Evolutionary conservation across 2,329 filamentous ascomycete genomes (phyloP).

Genomic region (Dactylellina sp.): DNA sequence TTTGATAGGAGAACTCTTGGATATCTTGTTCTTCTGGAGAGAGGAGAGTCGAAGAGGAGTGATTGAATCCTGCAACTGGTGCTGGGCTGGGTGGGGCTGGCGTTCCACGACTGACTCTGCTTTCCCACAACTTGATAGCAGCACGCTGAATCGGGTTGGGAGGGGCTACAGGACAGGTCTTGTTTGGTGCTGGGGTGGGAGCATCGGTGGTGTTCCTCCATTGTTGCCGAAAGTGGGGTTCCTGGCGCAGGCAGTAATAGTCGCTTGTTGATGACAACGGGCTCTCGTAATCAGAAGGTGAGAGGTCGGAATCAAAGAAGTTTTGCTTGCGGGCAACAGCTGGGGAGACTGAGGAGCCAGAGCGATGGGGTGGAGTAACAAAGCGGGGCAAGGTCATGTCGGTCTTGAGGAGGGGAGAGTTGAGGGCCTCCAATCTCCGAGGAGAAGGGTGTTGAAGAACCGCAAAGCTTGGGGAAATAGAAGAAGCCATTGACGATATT

Average conservation of each 20-base stretch:
- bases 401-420: constrained; percentile 49
- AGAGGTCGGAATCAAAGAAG: constrained; percentile 45
- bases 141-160: constrained; percentile 38
- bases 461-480: constrained; percentile 38
- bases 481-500: constrained; percentile 56
- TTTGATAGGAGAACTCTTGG: constrained; percentile 47
- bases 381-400: constrained; percentile 35
- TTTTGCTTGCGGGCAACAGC: constrained; percentile 11
- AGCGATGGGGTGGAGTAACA: no score
- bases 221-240: constrained; percentile 36
- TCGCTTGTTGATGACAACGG: constrained; percentile 43
- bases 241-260: constrained; percentile 48
- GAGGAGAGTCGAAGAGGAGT: constrained; percentile 18
- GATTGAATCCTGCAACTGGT: constrained; percentile 10
- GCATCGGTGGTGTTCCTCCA: constrained; percentile 40
- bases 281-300: constrained; percentile 38
- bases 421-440: constrained; percentile 47
- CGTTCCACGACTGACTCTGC: constrained; percentile 36
- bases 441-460: constrained; percentile 52
- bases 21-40: constrained; percentile 47
- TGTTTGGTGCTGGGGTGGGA: constrained; percentile 47
- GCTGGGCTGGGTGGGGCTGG: constrained; percentile 48
- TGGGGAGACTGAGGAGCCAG: constrained; percentile 3
- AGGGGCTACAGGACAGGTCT: constrained; percentile 31
- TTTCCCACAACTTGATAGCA: constrained; percentile 52